Evolutionary conservation across 768 basidiomycete genomes (phyloP).

Genomic region (Hygrocybe coccinea): DNA sequence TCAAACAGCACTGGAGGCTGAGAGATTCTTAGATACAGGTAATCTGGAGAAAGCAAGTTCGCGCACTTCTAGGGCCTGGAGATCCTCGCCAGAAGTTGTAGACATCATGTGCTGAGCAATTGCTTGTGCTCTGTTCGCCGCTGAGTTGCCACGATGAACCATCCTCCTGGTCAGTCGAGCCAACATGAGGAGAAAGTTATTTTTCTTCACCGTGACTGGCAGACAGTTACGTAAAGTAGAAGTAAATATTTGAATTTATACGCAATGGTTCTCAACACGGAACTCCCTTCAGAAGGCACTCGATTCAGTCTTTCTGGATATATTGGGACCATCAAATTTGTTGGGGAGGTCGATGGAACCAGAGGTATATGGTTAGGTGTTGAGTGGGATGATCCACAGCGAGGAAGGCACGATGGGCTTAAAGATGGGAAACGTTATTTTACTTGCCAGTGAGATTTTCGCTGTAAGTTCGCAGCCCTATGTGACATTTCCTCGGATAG

Average conservation of each 20-base stretch:
- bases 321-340: constrained; percentile 66
- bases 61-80: constrained; percentile 35
- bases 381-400: constrained; percentile 84
- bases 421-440: constrained; percentile 81
- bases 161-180: constrained; percentile 30
- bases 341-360: constrained; percentile 60
- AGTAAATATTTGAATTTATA: too few species aligned
- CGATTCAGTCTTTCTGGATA: constrained; percentile 52
- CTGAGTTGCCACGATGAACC: constrained; percentile 36
- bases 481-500: constrained; percentile 34
- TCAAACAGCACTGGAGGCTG: constrained; percentile 63
- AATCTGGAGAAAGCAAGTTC: constrained; percentile 8
- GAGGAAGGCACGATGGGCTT: constrained; percentile 85
- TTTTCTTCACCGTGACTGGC: not conserved
- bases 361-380: constrained; percentile 86
- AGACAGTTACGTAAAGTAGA: not conserved
- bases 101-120: constrained; percentile 49
- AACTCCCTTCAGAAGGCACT: constrained; percentile 41
- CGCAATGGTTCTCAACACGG: constrained; percentile 18
- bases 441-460: constrained; percentile 54
- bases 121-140: constrained; percentile 40
- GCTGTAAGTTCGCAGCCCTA: constrained; percentile 5
- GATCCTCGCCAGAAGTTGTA: constrained; percentile 24
- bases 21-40: constrained; percentile 15
- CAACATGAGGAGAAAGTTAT: not conserved